Conservation (phyloP, 805 yeast species). For the Metschnikowia similis region DNA sequence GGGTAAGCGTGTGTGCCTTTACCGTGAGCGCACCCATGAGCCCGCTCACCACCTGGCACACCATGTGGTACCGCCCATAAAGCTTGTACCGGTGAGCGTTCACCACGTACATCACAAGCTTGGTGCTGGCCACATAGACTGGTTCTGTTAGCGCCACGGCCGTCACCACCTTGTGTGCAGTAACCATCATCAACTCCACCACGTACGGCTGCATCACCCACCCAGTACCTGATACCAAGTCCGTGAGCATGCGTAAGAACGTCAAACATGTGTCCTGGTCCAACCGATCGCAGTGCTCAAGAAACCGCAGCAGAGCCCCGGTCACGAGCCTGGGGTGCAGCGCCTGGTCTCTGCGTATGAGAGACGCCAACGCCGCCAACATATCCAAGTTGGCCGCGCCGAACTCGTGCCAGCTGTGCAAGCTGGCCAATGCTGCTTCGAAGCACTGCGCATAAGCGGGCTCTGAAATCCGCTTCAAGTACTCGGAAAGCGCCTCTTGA, state of each 20-base stretch:
- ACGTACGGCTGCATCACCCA: slow-evolving; percentile 66
- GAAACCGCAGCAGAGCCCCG: slow-evolving; percentile 23
- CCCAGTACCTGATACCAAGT: slow-evolving; percentile 43
- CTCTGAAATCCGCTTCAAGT: slow-evolving; percentile 2
- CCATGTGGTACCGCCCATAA: slow-evolving; percentile 67
- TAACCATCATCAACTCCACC: slow-evolving; percentile 50
- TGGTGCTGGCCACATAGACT: slow-evolving; percentile 38
- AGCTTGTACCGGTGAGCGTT: slow-evolving; percentile 68
- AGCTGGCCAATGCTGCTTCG: slow-evolving; percentile 16
- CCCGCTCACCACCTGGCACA: slow-evolving; percentile 46
- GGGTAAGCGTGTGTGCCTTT: slow-evolving; percentile 13
- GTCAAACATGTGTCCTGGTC: slow-evolving; percentile 6
- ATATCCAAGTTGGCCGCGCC: slow-evolving; percentile 18
- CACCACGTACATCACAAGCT: slow-evolving; percentile 55
- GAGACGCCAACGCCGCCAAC: slow-evolving; percentile 15
- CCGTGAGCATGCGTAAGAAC: slow-evolving; percentile 29
- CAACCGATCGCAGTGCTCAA: slow-evolving; percentile 8
- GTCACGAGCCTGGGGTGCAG: slow-evolving; percentile 20
- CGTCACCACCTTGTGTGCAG: slow-evolving; percentile 25
- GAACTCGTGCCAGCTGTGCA: slow-evolving; percentile 12
- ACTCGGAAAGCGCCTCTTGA: slow-evolving; percentile 1
- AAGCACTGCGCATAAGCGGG: slow-evolving; percentile 11
- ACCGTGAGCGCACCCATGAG: slow-evolving; percentile 45
- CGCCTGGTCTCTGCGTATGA: slow-evolving; percentile 12
- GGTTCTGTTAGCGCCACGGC: slow-evolving; percentile 8